These are phyloP conservation scores for Atkinsonella hypoxylon DNA, from an alignment of 2,329 filamentous ascomycete genomes.

Conservation along the genomic window DNA sequence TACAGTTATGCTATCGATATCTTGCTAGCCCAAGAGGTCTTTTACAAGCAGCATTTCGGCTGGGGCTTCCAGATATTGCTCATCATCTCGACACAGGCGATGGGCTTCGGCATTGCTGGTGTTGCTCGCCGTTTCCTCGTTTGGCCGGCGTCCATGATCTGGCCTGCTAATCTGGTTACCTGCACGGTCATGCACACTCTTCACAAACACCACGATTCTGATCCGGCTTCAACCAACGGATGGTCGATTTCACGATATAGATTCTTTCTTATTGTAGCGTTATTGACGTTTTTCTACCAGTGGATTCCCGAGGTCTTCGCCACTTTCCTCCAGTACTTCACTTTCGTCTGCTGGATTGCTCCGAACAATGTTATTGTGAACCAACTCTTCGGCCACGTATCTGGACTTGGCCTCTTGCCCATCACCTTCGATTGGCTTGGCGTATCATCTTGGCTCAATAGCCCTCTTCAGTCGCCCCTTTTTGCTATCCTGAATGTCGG, in stretches of 20 bases:
- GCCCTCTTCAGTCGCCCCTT: slow-evolving; percentile 44
- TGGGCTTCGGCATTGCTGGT: slow-evolving; percentile 44
- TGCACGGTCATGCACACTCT: slow-evolving; percentile 37
- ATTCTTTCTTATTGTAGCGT: slow-evolving; percentile 33
- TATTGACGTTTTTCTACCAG: slow-evolving; percentile 39
- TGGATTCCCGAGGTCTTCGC: slow-evolving; percentile 43
- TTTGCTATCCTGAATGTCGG: slow-evolving; percentile 47
- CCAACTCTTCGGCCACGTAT: slow-evolving; percentile 23
- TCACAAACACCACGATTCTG: slow-evolving; percentile 24
- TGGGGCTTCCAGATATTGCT: slow-evolving; percentile 47
- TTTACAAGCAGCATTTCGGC: slow-evolving; percentile 36
- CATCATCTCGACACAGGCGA: slow-evolving; percentile 45
- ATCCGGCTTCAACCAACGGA: slow-evolving; percentile 18
- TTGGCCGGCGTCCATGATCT: slow-evolving; percentile 39
- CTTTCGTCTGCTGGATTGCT: slow-evolving; percentile 42
- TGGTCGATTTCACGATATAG: slow-evolving; percentile 31
- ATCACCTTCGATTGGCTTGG: slow-evolving; percentile 52
- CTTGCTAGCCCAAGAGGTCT: slow-evolving; percentile 26
- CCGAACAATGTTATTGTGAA: slow-evolving; percentile 27
- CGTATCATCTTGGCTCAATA: slow-evolving; percentile 32
- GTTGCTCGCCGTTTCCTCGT: slow-evolving; percentile 37
- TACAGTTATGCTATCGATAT: slow-evolving; percentile 25
- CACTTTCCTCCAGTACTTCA: slow-evolving; percentile 32
- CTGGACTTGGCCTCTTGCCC: slow-evolving; percentile 41
- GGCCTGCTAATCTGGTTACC: slow-evolving; percentile 39